A percentile compares a stretch with the other conserved stretches of the same genome.
Conservation (phyloP, 1,284 basidiomycete genomes). For the Tranzscheliella williamsii region DNA sequence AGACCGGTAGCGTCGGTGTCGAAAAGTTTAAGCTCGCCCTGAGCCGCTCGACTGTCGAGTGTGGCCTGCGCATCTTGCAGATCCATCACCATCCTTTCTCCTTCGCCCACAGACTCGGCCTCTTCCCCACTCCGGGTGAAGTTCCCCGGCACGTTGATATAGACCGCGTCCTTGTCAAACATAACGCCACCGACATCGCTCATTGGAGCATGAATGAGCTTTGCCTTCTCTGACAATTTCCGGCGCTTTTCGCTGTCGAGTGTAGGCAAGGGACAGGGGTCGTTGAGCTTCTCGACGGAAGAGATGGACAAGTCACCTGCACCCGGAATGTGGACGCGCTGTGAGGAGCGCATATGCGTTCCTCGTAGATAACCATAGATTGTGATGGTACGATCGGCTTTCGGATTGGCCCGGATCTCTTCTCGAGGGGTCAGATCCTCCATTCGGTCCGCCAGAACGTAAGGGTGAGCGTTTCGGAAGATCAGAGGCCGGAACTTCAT, state of each 20-base stretch:
- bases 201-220: constrained; percentile 96
- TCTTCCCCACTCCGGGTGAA: constrained; percentile 71
- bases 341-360: constrained; percentile 67
- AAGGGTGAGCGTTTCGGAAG: constrained; percentile 93
- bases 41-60: constrained; percentile 79
- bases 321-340: constrained; percentile 87
- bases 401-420: constrained; percentile 77
- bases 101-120: constrained; percentile 71
- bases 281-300: constrained; percentile 75
- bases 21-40: constrained; percentile 82
- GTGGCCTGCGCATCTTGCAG: constrained; percentile 84
- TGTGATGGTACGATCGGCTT: constrained; percentile 85
- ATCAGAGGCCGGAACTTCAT: constrained; percentile 98
- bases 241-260: constrained; percentile 87
- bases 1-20: constrained; percentile 68
- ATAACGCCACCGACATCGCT: constrained; percentile 94
- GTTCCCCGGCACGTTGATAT: constrained; percentile 93
- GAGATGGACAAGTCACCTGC: constrained; percentile 80
- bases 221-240: constrained; percentile 92
- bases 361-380: constrained; percentile 88
- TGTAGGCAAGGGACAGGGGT: constrained; percentile 93
- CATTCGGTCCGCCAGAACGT: constrained; percentile 91
- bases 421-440: constrained; percentile 93
- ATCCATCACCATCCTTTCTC: constrained; percentile 95
- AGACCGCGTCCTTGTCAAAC: constrained; percentile 98